Evolutionary conservation across 345 rosid species (phyloP).

Genomic region (Heritiera fomes): DNA sequence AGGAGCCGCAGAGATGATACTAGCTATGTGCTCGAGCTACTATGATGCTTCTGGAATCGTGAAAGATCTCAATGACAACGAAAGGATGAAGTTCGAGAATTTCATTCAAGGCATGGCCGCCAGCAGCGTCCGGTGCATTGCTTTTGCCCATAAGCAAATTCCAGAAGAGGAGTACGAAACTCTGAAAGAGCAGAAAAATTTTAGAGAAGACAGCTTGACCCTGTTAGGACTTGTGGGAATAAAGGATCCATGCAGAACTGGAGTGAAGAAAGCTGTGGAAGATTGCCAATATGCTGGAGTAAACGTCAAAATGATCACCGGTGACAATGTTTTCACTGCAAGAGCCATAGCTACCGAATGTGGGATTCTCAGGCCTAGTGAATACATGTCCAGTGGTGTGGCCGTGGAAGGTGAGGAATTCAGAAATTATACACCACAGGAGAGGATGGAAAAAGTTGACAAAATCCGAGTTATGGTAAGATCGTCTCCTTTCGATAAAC

Average conservation of each 20-base stretch:
- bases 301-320: constrained; percentile 74
- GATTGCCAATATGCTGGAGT: constrained; percentile 72
- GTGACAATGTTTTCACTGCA: constrained; percentile 75
- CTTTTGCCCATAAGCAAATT: constrained; percentile 54
- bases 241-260: constrained; percentile 70
- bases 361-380: no score
- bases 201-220: constrained; percentile 46
- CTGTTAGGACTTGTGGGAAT: constrained; percentile 72
- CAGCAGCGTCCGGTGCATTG: constrained; percentile 68
- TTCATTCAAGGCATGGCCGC: constrained; percentile 70
- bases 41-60: constrained; percentile 48
- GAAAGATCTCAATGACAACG: constrained; percentile 32
- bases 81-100: constrained; percentile 38
- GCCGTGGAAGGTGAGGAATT: constrained; percentile 66
- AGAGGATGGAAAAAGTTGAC: constrained; percentile 52
- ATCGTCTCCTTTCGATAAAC: constrained; percentile 71
- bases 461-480: constrained; percentile 80
- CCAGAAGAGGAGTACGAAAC: constrained; percentile 25
- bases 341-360: no score
- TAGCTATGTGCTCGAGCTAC: constrained; percentile 62
- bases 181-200: constrained; percentile 22
- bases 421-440: constrained; percentile 40
- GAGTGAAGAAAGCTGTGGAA: constrained; percentile 62
- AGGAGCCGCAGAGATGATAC: constrained; percentile 81
- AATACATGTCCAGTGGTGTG: constrained; percentile 34